Percentiles rank a stretch among this genome's conserved stretches.
phyloP scores from a whole-genome alignment of 2,329 filamentous ascomycete species.

The Sporothrix protearum region DNA sequence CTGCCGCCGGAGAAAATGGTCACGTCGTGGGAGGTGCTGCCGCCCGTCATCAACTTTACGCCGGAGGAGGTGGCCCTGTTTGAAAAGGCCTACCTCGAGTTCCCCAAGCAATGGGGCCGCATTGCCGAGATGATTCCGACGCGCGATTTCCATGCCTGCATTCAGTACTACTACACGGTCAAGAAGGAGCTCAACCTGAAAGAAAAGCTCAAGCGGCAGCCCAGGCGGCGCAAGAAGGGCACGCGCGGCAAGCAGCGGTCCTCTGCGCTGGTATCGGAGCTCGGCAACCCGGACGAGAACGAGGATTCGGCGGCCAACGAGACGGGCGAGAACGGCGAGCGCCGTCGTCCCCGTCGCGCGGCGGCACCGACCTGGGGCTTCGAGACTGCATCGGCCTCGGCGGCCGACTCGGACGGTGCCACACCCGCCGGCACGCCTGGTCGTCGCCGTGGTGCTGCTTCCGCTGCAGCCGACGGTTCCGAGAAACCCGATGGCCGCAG shows the following conservation, averaged over 20 bases:
- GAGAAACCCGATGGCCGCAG: conserved; percentile 31
- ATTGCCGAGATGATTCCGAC: conserved; percentile 65
- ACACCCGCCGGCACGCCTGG: conserved; percentile 57
- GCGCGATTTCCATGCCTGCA: conserved; percentile 73
- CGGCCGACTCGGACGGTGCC: conserved; percentile 55
- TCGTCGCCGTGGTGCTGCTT: conserved; percentile 43
- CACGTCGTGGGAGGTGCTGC: conserved; percentile 66
- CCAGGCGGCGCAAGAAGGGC: conserved; percentile 56
- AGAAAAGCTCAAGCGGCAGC: conserved; percentile 66
- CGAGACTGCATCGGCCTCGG: conserved; percentile 46
- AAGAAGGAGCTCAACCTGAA: conserved; percentile 73
- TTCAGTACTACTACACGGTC: conserved; percentile 81
- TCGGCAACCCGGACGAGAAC: conserved; percentile 57
- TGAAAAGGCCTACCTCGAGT: conserved; percentile 69
- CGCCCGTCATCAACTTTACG: conserved; percentile 71
- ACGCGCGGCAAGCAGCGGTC: conserved; percentile 56
- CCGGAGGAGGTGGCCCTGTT: conserved; percentile 67
- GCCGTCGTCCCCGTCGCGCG: conserved; percentile 59
- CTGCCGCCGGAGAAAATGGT: conserved; percentile 65
- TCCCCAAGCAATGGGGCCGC: conserved; percentile 78
- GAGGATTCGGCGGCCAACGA: conserved; percentile 49
- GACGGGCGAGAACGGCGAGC: conserved; percentile 57
- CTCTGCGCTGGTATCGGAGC: conserved; percentile 63
- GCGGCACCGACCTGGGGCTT: conserved; percentile 69
- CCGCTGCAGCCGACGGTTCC: not conserved